Evolutionary conservation across 2,329 filamentous ascomycete species (phyloP).

Genomic region (Fusarium humuli): DNA sequence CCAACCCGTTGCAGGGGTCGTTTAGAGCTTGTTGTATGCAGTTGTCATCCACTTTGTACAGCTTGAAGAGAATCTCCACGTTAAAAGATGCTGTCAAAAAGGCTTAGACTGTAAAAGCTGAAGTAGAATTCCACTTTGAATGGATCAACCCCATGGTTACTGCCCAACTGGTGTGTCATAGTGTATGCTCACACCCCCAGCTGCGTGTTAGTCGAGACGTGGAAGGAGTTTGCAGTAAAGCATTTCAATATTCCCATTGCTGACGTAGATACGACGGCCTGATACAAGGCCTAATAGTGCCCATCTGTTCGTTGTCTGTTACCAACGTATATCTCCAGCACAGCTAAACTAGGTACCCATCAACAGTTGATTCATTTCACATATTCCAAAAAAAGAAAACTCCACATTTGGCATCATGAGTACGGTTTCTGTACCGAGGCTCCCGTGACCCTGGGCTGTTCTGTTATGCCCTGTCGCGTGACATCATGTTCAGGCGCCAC

Average conservation of each 20-base stretch:
- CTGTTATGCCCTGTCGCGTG: constrained; percentile 24
- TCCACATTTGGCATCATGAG: constrained; percentile 20
- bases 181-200: constrained; percentile 21
- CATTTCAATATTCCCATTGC: constrained; percentile 3
- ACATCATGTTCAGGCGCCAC: constrained; percentile 62
- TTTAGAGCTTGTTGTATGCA: constrained; percentile 17
- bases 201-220: constrained; percentile 6
- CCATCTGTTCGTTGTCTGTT: constrained; percentile 18
- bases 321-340: background rate
- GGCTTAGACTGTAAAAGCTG: constrained; percentile 12
- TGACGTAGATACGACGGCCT: constrained; percentile 11
- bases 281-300: constrained; percentile 3
- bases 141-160: constrained; percentile 10
- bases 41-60: constrained; percentile 30
- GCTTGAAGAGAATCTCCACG: constrained; percentile 17
- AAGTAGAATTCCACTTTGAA: constrained; percentile 19
- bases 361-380: constrained; percentile 16
- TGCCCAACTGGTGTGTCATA: constrained; percentile 17
- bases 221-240: background rate
- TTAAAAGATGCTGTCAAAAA: constrained; percentile 15
- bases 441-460: constrained; percentile 25
- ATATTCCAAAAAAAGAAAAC: constrained; percentile 1
- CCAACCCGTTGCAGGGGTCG: constrained; percentile 37
- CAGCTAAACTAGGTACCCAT: background rate
- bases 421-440: constrained; percentile 18